Conservation (phyloP, 75 land plant species). For the Cryptomeria japonica region DNA sequence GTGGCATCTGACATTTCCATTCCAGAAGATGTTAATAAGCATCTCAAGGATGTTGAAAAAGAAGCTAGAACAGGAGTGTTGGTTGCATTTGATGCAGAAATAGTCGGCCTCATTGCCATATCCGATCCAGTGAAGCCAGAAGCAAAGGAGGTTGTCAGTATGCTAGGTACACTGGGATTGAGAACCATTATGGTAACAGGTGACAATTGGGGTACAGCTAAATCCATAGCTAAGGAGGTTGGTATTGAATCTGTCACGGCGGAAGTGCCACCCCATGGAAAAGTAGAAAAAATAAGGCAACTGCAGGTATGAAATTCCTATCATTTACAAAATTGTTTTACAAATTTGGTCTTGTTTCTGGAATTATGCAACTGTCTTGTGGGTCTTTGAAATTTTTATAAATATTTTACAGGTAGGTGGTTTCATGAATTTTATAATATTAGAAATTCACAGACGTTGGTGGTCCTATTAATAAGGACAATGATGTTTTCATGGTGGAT, state of each 20-base stretch:
- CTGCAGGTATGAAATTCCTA: conserved; percentile 24
- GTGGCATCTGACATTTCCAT: conserved; percentile 18
- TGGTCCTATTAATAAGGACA: too few species aligned
- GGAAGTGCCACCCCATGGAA: conserved; percentile 42
- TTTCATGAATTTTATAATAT: too few species aligned
- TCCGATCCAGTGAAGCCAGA: conserved; percentile 59
- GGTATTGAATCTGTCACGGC: conserved; percentile 49
- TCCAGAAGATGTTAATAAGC: conserved; percentile 15
- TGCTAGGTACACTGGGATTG: conserved; percentile 34
- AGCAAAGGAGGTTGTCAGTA: conserved; percentile 38
- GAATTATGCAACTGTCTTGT: background rate
- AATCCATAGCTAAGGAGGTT: conserved; percentile 44
- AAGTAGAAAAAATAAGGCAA: conserved; percentile 36
- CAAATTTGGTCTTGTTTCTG: background rate
- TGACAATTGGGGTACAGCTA: conserved; percentile 51
- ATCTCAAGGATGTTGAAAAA: conserved; percentile 29
- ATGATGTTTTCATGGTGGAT: too few species aligned
- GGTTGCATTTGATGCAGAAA: conserved; percentile 30
- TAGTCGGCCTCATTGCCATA: conserved; percentile 37
- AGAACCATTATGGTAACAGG: conserved; percentile 53
- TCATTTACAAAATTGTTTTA: background rate
- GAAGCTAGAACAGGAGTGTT: conserved; percentile 38
- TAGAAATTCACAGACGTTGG: too few species aligned
- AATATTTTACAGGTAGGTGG: too few species aligned
- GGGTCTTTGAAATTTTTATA: background rate